Percentiles rank a stretch among this genome's conserved stretches.
Evolutionary conservation across 2,329 filamentous ascomycete species (phyloP).

Genomic region (Colletotrichum sp.): DNA sequence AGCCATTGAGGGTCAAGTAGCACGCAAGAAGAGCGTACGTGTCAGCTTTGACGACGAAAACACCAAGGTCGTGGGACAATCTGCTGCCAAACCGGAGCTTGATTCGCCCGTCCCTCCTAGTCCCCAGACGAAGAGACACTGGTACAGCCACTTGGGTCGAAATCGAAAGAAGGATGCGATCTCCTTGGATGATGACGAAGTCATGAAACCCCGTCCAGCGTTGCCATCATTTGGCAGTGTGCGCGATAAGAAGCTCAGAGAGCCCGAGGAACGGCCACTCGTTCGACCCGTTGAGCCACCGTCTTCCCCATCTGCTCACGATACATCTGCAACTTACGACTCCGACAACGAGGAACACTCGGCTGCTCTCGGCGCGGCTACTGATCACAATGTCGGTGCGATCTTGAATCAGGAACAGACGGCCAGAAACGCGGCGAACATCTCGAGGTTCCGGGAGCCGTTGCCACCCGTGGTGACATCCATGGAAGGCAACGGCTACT

Average conservation of each 20-base stretch:
- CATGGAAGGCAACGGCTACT: slow-evolving; percentile 68
- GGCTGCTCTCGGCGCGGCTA: slow-evolving; percentile 54
- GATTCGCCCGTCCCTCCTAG: slow-evolving; percentile 45
- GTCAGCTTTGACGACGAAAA: slow-evolving; percentile 80
- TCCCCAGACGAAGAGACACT: slow-evolving; percentile 43
- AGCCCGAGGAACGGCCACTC: slow-evolving; percentile 60
- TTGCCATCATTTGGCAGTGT: slow-evolving; percentile 79
- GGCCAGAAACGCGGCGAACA: slow-evolving; percentile 59
- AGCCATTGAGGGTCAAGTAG: slow-evolving; percentile 35
- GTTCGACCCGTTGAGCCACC: slow-evolving; percentile 55
- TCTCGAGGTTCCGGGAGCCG: slow-evolving; percentile 65
- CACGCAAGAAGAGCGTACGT: slow-evolving; percentile 68
- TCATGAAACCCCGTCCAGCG: slow-evolving; percentile 77
- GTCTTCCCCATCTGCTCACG: slow-evolving; percentile 29
- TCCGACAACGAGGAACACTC: slow-evolving; percentile 30
- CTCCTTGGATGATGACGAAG: slow-evolving; percentile 63
- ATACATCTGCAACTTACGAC: slow-evolving; percentile 25
- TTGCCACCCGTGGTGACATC: slow-evolving; percentile 74
- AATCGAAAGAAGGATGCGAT: slow-evolving; percentile 56
- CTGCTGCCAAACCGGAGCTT: slow-evolving; percentile 38
- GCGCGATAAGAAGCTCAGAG: slow-evolving; percentile 62
- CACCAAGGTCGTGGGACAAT: slow-evolving; percentile 58
- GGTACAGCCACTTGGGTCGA: slow-evolving; percentile 51
- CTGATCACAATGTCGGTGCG: slow-evolving; percentile 62
- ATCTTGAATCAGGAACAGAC: slow-evolving; percentile 60